phyloP scores from a whole-genome alignment of 2,329 filamentous ascomycete species.

The Xylaria sp. region DNA sequence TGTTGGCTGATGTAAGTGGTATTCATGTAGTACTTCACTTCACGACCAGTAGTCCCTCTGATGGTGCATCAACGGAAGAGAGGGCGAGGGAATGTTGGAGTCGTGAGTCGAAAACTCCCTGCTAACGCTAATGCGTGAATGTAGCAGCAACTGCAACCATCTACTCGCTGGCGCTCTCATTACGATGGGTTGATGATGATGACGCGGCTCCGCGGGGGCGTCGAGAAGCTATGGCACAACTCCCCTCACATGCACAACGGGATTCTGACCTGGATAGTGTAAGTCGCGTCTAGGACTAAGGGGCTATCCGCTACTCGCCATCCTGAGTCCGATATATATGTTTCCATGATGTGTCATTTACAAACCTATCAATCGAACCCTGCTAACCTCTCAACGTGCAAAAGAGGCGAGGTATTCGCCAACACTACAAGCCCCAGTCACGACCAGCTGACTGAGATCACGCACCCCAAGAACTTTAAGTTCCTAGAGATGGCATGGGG shows the following conservation, averaged over 20 bases:
- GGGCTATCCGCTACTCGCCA: no score
- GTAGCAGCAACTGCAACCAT: slow-evolving; percentile 25
- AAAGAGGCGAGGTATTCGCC: slow-evolving; percentile 39
- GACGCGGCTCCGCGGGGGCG: slow-evolving; percentile 40
- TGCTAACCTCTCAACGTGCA: not conserved
- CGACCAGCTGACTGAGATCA: slow-evolving; percentile 27
- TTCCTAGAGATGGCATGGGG: slow-evolving; percentile 33
- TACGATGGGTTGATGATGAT: slow-evolving; percentile 39
- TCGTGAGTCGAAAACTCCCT: not conserved
- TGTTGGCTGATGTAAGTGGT: slow-evolving; percentile 40
- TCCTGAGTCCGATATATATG: no score
- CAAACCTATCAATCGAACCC: no score
- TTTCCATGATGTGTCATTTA: no score
- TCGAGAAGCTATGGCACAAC: slow-evolving; percentile 25
- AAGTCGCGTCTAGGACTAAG: slow-evolving; percentile 27
- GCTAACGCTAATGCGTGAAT: slow-evolving; percentile 1
- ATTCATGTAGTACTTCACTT: not conserved
- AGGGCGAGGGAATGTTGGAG: not conserved
- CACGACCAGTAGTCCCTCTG: not conserved
- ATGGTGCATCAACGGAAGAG: not conserved
- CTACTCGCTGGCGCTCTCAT: slow-evolving; percentile 41
- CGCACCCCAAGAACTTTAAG: slow-evolving; percentile 33
- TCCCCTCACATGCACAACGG: slow-evolving; percentile 18
- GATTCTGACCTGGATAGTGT: slow-evolving; percentile 36
- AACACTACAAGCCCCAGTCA: slow-evolving; percentile 43